Evolutionary conservation across 352 stramenopile genomes (phyloP), one percentile per base, ranked within the genome.

Genomic region (Phytophthora sojae): DNA sequence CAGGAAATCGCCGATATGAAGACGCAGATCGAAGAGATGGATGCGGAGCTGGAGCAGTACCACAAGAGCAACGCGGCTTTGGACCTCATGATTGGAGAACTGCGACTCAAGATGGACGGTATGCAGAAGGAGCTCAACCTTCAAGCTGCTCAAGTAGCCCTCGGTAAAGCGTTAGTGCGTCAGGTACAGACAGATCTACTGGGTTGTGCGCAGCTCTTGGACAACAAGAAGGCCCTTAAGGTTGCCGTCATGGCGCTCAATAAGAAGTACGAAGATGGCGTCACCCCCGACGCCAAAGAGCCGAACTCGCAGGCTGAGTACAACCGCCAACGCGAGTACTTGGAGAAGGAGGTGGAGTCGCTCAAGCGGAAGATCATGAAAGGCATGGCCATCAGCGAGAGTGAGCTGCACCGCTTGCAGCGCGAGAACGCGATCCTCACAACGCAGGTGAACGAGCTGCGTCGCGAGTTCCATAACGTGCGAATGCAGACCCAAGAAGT

Each of bases 11-110:
- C 86, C 2, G 91, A 94, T 65, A 98, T 98, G 93, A 97, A 97
- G 71, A 91, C 95, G 50, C 90, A 98, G 70, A 98, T 99, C 61
- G 97, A 98, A 73, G 91, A 98, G 65, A 98, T 99, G 95, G 95
- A 99, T 56, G 83, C 89, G 1, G 94, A 98, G 70, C 75, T 98
- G 32, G 95, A 98, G 74, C 91, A 98, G 65, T 98, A 98, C 64
- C 96, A 99, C 78, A 98, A 98, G 76, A 97, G 89, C 64, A 99
- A 99, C 59, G 93, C 93, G 9, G 87, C 93, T 19, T 68, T 99
- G 19, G 96, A 99, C 57, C 79, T 97, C 21, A 98, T 98, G 89
- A 98, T 99, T 63, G 96, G 96, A 37, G 94, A 98, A 61, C 78
- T 98, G 53, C 88, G 94, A 2, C 74, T 92, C n/a, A 98, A 98